Base-by-base conservation (phyloP, 106 monocot genomes). In the Cymbidium sinense region DNA sequence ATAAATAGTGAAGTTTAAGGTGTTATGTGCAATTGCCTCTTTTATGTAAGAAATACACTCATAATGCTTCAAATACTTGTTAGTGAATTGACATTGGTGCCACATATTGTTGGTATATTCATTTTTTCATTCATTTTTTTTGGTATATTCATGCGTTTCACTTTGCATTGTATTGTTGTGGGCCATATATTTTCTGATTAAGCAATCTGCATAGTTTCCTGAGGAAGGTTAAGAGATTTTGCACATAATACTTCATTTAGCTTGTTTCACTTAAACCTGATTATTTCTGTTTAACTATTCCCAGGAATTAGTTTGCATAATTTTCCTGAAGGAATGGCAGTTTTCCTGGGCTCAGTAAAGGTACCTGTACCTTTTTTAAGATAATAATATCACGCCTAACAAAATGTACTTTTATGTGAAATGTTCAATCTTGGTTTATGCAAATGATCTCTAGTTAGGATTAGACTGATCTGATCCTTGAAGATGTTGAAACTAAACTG, bases 291-390 rank as follows among this genome's bases (percentile, higher is more conserved):
- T 74, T 73, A 4, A 34, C 79, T 75, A 84, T 80, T 81, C 91
- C 77, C 85, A 99, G 99, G 99, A 34, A 99, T 99, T 75, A 95
- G 95, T 75, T 88, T 99, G 81, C 99, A 99, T 78, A 99, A 99
- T 77, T 95, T 99, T 84, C 99, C 99, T 4, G 92, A 99, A 76
- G 99, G 99, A 86, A 95, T 99, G 95, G 99, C 99, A 31, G 99
- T 99, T 11, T 99, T 95, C 83, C 92, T 99, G 82, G 99, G 95
- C 78, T 99, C 99, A 75, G 79, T 99, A 13, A 99, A 95, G 99
- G 99, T 99, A 83, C 20, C 15, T 0, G 70, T 50, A 44, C 70
- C 4, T 7, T 70, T 82, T 44, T 21, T 41, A 13, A 4, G 2
- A 33, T 2, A 18, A 47, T 50, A 50, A 44, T 31, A 20, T 44